Base-by-base conservation (phyloP, 2,329 filamentous ascomycete species). In the Xylariaceae sp. region DNA sequence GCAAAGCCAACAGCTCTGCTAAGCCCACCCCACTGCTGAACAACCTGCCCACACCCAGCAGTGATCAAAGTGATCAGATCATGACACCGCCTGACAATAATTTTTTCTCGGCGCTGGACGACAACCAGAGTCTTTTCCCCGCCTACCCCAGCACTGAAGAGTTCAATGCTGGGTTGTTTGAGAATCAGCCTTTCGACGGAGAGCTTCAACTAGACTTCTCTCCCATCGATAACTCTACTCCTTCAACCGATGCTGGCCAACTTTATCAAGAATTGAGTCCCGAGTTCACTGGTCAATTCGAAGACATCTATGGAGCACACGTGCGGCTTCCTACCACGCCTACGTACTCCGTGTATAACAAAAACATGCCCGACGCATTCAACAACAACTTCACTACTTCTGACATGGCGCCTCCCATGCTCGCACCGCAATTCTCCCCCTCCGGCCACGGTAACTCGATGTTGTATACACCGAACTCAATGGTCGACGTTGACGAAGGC, bases 401-500 rank as follows among this genome's bases (percentile, higher is more conserved):
- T 28, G 70, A 75, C 13, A 61, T 76, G 39, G 73, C 69, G 62
- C 71, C 71, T 31, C 70, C 71, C n/a, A 66, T 64, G 52, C 61
- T 61, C 31, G 68, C 72, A 31, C 71, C 76, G 22, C 85, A 89
- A 55, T 79, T 90, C 55, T 90, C 87, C 3, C 86, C 87, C 9
- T 76, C 78, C 48, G 87, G 84, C 5, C 86, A 89, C 61, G 78
- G 80, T 34, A 84, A 87, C 54, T 73, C 83, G 1, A 88, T 89
- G 73, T 77, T 90, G 31, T 87, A 79, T 69, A 87, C 87, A 10
- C 84, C 87, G 44, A 77, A 78, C 40, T 85, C 84, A 0, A 69
- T 83, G 54, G 73, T 74, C 16, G 79, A 82, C 19, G 75, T 83
- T 22, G 87, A 90, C 54, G 86, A 90, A 62, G 80, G 78, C 38